phyloP scores from a whole-genome alignment of 208 protist genomes.

The Acanthamoeba castellanii region DNA sequence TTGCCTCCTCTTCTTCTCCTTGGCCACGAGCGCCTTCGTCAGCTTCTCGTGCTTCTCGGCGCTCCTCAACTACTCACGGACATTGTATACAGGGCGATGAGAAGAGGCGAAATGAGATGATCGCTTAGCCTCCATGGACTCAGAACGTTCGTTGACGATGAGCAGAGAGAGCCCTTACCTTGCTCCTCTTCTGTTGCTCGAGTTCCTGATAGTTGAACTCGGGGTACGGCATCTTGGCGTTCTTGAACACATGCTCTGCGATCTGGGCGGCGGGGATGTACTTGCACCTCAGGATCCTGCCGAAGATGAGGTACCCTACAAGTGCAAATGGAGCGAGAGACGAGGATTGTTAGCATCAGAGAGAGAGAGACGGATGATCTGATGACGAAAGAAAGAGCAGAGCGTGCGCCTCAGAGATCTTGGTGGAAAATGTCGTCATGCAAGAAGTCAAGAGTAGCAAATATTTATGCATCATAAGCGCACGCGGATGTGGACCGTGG shows the following conservation, averaged over 20 bases:
- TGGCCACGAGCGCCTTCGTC: constrained; percentile 53
- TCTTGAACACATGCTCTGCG: constrained; percentile 75
- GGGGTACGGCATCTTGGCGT: constrained; percentile 59
- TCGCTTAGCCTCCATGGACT: background rate
- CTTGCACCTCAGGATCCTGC: constrained; percentile 74
- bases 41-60: constrained; percentile 54
- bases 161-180: background rate
- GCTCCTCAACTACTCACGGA: background rate
- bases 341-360: background rate
- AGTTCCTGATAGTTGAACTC: background rate
- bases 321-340: background rate
- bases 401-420: background rate
- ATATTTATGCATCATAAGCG: constrained; percentile 30
- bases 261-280: constrained; percentile 73
- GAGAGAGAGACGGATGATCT: background rate
- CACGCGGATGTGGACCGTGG: background rate
- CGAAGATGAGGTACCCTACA: constrained; percentile 78
- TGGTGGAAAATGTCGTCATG: constrained; percentile 42
- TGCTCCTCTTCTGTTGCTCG: background rate
- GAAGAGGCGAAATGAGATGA: background rate
- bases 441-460: constrained; percentile 31
- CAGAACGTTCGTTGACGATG: background rate
- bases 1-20: constrained; percentile 72
- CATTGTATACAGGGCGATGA: background rate
- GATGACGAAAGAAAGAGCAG: background rate